These are phyloP conservation scores for Clausena lansium DNA, from an alignment of 345 rosid genomes.

Conservation along the genomic window DNA sequence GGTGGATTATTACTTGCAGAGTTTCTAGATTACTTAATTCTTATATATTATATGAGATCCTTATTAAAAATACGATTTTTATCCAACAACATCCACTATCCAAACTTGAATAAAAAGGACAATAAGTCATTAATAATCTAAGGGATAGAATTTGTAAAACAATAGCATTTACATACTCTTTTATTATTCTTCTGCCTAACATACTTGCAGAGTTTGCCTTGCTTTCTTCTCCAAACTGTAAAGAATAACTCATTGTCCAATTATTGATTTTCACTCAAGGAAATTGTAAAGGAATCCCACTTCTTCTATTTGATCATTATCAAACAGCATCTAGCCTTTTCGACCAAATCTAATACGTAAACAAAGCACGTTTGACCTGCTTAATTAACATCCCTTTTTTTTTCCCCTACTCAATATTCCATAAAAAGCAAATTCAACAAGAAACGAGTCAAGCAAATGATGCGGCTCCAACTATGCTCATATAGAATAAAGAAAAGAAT, in stretches of 20 bases:
- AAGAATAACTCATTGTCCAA: background rate
- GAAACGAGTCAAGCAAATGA: background rate
- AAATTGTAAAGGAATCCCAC: background rate
- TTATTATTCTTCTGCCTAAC: background rate
- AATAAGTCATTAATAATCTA: no score
- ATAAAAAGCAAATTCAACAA: background rate
- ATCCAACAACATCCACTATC: no score
- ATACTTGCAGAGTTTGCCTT: background rate
- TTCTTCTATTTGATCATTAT: background rate
- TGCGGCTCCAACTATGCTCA: background rate
- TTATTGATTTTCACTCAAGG: background rate
- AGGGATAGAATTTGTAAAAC: no score
- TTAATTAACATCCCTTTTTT: no score
- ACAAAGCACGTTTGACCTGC: background rate
- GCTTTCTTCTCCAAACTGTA: background rate
- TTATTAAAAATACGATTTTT: no score
- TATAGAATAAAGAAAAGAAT: background rate
- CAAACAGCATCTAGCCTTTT: conserved; percentile 13
- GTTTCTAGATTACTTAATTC: no score
- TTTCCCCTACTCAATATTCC: background rate
- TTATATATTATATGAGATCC: no score
- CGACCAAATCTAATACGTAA: background rate
- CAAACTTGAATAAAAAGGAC: no score
- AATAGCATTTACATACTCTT: background rate
- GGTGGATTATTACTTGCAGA: no score